Base-by-base conservation (phyloP, 257 asterid species). In the Schizonepeta tenuifolia region DNA sequence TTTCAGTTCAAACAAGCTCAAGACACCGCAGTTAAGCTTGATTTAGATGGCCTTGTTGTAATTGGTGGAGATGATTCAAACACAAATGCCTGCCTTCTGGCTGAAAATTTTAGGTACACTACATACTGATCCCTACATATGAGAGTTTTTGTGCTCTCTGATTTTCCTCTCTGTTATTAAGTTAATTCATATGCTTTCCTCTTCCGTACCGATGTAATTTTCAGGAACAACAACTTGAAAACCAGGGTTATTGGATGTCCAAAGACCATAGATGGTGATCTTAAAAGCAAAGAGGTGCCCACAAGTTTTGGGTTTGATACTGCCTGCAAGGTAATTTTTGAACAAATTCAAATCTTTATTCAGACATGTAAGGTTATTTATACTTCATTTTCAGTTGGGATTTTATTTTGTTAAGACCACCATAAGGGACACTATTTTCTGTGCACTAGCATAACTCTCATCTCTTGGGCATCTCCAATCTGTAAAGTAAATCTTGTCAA, bases 31-130 rank as follows among this genome's bases (percentile, higher is more conserved):
- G 65, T 79, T 70, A 95, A 90, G 88, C 98, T 95, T 66, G 98
- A 95, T 77, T 76, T 95, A 51, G 99, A 95, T 86, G 99, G 99
- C 51, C 90, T 95, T 70, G 94, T 95, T 68, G 99, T 95, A 63
- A 95, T 95, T 73, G 99, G 99, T 47, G 99, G 99, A 80, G 99
- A 95, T 81, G 99, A 95, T 76, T 95, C 99, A 54, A 95, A 95
- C 81, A 95, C 98, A 62, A 95, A 95, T 79, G 98, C 99, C 57
- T 95, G 98, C 80, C 98, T 95, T 77, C 91, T 95, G 71, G 99
- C 98, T 40, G 97, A 95, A 76, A 83, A 83, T 57, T 83, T 83
- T 61, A 79, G 84, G 87, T 79, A 51, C 20, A 64, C 9, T 13
- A 15, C 50, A 18, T 64, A 28, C 22, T 40, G 28, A 6, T 4